Conservation (phyloP, 345 rosid species). For the Draba incana region DNA sequence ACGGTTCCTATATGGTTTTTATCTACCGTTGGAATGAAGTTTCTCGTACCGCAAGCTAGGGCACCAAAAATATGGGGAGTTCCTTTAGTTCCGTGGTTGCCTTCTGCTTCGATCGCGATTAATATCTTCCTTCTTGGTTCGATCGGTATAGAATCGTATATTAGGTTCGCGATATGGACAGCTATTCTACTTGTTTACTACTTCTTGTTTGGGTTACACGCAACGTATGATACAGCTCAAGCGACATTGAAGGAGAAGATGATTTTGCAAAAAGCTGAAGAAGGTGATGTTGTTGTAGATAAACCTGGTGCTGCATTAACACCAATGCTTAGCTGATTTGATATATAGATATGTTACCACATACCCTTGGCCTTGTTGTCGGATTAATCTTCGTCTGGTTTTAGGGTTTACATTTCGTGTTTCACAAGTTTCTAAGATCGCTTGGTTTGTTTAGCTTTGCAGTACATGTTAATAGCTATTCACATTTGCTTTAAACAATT, state of each 20-base stretch:
- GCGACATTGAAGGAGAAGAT: slow-evolving; percentile 26
- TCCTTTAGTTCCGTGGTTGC: slow-evolving; percentile 88
- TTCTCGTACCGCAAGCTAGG: slow-evolving; percentile 70
- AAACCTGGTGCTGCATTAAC: background rate
- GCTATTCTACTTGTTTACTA: slow-evolving; percentile 58
- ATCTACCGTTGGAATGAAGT: slow-evolving; percentile 45
- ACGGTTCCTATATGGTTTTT: slow-evolving; percentile 66
- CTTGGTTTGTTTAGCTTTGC: slow-evolving; percentile 13
- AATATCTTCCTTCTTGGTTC: slow-evolving; percentile 85
- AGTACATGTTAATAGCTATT: background rate
- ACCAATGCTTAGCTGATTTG: no score
- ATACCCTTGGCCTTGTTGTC: background rate
- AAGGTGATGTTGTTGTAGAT: slow-evolving; percentile 44
- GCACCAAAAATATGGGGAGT: slow-evolving; percentile 82
- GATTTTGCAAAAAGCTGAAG: slow-evolving; percentile 46
- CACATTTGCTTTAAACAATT: slow-evolving; percentile 2
- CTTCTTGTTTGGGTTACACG: slow-evolving; percentile 70
- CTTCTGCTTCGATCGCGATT: slow-evolving; percentile 69
- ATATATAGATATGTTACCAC: no score
- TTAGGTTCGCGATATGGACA: slow-evolving; percentile 78
- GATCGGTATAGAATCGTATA: slow-evolving; percentile 55
- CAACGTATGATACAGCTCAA: slow-evolving; percentile 65
- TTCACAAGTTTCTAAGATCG: slow-evolving; percentile 10
- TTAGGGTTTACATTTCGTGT: background rate
- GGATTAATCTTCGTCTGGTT: background rate